Percentiles rank a stretch among this genome's conserved stretches.
Evolutionary conservation across 2,329 filamentous ascomycete species (phyloP).

Genomic region (Colletotrichum destructivum): DNA sequence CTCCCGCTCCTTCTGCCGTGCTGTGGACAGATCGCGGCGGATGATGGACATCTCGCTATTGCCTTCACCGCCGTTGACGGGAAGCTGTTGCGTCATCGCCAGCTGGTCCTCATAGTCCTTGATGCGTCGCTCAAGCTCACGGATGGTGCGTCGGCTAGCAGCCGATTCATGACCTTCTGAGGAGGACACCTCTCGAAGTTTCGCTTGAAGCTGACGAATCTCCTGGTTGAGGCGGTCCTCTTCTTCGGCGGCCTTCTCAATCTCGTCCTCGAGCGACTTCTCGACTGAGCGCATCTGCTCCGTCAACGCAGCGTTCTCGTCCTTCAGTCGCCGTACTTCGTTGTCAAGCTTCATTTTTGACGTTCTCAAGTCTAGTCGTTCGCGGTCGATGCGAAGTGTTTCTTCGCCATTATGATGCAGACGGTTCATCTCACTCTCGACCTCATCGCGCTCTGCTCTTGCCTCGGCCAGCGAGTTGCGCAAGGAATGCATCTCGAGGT

Average conservation of each 20-base stretch:
- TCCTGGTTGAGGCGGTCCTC: conserved; percentile 74
- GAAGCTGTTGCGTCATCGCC: conserved; percentile 51
- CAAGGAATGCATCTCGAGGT: conserved; percentile 72
- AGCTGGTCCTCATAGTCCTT: conserved; percentile 67
- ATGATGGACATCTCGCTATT: conserved; percentile 72
- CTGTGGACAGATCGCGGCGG: conserved; percentile 73
- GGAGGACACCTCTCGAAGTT: conserved; percentile 60
- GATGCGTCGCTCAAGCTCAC: conserved; percentile 75
- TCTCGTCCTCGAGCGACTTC: conserved; percentile 75
- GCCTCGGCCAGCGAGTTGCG: conserved; percentile 70
- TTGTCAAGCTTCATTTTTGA: conserved; percentile 78
- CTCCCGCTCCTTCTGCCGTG: conserved; percentile 77
- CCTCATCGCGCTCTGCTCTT: conserved; percentile 77
- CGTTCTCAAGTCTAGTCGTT: conserved; percentile 78
- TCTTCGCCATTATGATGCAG: conserved; percentile 70
- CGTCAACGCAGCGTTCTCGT: conserved; percentile 72
- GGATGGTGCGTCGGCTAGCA: conserved; percentile 74
- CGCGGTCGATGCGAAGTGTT: conserved; percentile 75
- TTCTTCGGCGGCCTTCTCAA: conserved; percentile 76
- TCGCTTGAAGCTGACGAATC: conserved; percentile 66
- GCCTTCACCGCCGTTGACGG: conserved; percentile 56
- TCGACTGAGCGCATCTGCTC: conserved; percentile 74
- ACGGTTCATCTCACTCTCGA: conserved; percentile 72
- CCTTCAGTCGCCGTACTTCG: conserved; percentile 75
- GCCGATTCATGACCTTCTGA: conserved; percentile 68